Conservation (phyloP, 495 filamentous ascomycete species). For the Neurospora sp. region DNA sequence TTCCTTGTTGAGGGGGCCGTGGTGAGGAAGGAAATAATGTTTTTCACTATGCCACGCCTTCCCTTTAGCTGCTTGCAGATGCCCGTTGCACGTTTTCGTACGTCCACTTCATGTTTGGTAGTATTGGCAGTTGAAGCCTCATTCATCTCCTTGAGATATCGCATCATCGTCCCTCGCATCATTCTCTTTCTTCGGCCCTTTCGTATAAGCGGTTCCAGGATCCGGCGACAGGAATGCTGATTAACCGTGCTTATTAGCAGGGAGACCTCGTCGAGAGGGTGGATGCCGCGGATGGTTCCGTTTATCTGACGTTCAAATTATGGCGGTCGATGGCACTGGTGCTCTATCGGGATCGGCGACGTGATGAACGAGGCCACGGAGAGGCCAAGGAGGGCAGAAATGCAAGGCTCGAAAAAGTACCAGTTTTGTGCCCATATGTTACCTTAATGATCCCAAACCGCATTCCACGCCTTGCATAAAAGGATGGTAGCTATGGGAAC, state of each 20-base stretch:
- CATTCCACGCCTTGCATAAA: neutral
- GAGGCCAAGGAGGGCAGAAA: no score
- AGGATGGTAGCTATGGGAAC: neutral
- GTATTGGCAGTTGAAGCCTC: neutral
- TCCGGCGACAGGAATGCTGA: neutral
- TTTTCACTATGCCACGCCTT: neutral
- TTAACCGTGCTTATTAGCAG: neutral
- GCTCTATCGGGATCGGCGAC: no score
- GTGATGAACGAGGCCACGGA: no score
- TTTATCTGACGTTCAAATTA: no score
- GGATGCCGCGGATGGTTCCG: no score
- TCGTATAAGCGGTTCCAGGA: neutral
- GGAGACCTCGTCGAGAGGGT: no score
- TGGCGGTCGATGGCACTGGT: no score
- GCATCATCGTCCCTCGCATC: neutral
- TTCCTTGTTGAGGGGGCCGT: constrained; percentile 10
- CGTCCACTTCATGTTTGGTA: neutral
- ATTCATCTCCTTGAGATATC: neutral
- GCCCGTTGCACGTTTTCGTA: neutral
- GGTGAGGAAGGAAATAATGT: constrained; percentile 13
- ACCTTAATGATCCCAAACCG: neutral
- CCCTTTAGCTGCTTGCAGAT: no score
- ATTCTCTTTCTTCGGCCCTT: neutral
- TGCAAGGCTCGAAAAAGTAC: no score
- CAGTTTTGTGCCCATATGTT: neutral